A percentile compares a stretch with the other conserved stretches of the same genome.
These are phyloP conservation scores for Sanghuangporus baumii DNA, from an alignment of 1,284 basidiomycete species.

Conservation along the genomic window DNA sequence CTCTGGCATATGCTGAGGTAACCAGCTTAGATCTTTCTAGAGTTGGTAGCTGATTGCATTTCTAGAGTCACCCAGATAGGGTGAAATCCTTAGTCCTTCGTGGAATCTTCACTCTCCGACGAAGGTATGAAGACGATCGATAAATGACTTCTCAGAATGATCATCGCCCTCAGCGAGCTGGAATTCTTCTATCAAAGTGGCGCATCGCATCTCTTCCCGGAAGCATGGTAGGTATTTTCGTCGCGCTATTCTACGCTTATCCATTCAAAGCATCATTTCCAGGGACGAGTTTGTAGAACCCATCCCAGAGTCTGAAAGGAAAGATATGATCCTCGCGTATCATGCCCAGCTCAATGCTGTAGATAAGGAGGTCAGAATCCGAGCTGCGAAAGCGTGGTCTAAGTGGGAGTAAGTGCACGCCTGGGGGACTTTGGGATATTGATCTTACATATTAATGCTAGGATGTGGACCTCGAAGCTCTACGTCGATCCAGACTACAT, in stretches of 20 bases:
- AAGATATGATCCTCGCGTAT: slow-evolving; percentile 82
- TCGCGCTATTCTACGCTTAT: not conserved
- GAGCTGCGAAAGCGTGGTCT: slow-evolving; percentile 83
- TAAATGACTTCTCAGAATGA: not conserved
- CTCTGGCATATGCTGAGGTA: slow-evolving; percentile 83
- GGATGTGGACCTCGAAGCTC: slow-evolving; percentile 78
- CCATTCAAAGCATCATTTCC: slow-evolving; percentile 12
- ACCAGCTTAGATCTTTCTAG: not conserved
- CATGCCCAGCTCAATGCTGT: slow-evolving; percentile 75
- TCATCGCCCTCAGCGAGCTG: slow-evolving; percentile 54
- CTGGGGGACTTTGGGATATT: no score
- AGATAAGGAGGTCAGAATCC: slow-evolving; percentile 61
- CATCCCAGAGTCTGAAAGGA: slow-evolving; percentile 75
- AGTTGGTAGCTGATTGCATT: not conserved
- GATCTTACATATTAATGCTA: no score
- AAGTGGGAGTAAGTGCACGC: slow-evolving; percentile 78
- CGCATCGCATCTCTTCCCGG: slow-evolving; percentile 78
- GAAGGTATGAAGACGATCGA: slow-evolving; percentile 41
- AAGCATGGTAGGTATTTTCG: slow-evolving; percentile 62
- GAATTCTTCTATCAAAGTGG: slow-evolving; percentile 92
- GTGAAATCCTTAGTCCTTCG: slow-evolving; percentile 75
- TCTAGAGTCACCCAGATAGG: slow-evolving; percentile 70
- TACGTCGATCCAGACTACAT: slow-evolving; percentile 65
- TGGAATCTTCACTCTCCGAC: slow-evolving; percentile 72
- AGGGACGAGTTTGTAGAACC: slow-evolving; percentile 80